Conservation (phyloP, 345 rosid species). For the Psidium friedrichsthalianum region DNA sequence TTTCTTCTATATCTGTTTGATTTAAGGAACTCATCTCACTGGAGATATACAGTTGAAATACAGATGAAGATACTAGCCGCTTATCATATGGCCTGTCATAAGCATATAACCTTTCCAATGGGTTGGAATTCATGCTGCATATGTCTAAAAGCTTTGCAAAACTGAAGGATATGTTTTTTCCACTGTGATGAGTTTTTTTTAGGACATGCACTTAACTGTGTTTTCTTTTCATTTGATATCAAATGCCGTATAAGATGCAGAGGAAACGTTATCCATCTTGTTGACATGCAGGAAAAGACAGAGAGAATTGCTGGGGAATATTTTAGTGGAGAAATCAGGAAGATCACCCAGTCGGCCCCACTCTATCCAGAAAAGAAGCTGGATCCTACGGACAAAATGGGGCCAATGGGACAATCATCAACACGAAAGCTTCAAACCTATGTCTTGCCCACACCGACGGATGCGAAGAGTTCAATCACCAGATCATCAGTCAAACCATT, state of each 20-base stretch:
- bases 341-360: constrained; percentile 71
- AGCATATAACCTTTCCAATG: neutral
- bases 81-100: neutral
- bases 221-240: neutral
- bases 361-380: constrained; percentile 42
- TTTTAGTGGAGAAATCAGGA: constrained; percentile 22
- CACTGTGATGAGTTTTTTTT: neutral
- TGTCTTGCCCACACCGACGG: constrained; percentile 77
- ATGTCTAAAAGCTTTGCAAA: neutral
- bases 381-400: constrained; percentile 36
- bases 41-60: neutral
- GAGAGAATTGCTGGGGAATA: constrained; percentile 22
- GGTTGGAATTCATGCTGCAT: neutral
- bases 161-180: neutral
- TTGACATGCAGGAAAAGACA: constrained; percentile 40
- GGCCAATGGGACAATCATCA: constrained; percentile 38
- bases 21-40: neutral
- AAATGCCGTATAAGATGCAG: neutral
- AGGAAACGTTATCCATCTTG: neutral
- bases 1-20: neutral
- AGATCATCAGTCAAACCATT: constrained; percentile 15
- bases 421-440: constrained; percentile 65
- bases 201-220: neutral
- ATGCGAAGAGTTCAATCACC: constrained; percentile 39
- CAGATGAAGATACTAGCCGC: neutral